Conservation (phyloP, 345 rosid genomes). For the Aurinia saxatilis region DNA sequence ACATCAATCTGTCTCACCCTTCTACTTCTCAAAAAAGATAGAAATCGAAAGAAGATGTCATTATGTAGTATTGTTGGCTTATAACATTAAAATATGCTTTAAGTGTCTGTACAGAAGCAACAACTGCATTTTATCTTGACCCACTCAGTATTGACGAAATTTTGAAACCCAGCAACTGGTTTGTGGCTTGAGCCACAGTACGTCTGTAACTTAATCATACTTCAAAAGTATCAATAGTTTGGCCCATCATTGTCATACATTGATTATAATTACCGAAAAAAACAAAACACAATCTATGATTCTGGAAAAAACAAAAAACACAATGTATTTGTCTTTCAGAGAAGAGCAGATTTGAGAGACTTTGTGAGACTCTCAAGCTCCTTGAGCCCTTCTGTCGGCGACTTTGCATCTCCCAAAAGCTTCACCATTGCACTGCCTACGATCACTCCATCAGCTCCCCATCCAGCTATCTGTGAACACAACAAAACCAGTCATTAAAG, state of each 20-base stretch:
- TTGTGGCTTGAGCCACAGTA: not conserved
- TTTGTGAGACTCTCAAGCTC: slow-evolving; percentile 58
- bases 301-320: not conserved
- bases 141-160: not conserved
- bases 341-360: slow-evolving; percentile 66
- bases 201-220: not conserved
- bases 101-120: not conserved
- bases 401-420: slow-evolving; percentile 62
- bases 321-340: slow-evolving; percentile 19
- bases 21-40: no score
- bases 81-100: no score
- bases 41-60: no score
- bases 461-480: slow-evolving; percentile 46
- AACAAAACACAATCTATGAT: not conserved
- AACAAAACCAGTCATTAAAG: not conserved
- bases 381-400: slow-evolving; percentile 68
- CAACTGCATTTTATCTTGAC: not conserved
- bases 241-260: slow-evolving; percentile 5
- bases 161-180: not conserved
- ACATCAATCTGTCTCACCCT: no score
- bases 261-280: not conserved
- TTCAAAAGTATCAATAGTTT: slow-evolving; percentile 9
- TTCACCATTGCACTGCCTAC: slow-evolving; percentile 88
- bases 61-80: no score
- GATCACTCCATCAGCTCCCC: slow-evolving; percentile 92